These are phyloP conservation scores for Apostasia ramifera DNA, from an alignment of 106 monocot species.

Conservation along the genomic window DNA sequence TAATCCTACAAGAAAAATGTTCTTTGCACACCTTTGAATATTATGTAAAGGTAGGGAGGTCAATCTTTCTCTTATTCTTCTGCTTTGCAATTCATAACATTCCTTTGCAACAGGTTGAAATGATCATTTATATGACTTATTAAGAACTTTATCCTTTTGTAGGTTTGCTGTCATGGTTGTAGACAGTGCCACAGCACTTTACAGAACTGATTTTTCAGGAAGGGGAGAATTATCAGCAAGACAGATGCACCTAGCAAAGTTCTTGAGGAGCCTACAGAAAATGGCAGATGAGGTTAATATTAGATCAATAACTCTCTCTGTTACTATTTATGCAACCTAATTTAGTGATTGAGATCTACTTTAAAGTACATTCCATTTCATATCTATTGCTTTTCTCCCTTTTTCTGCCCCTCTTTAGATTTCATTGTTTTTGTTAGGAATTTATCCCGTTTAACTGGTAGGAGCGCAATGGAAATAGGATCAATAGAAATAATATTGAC, in stretches of 20 bases:
- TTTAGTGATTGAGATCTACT: neutral
- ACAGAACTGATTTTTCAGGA: constrained; percentile 74
- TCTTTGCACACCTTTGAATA: neutral
- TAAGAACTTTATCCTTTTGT: neutral
- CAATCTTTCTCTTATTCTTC: too few species aligned
- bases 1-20: neutral
- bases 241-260: constrained; percentile 73
- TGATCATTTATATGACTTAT: neutral
- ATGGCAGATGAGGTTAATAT: constrained; percentile 52
- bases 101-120: too few species aligned
- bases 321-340: neutral
- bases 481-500: too few species aligned
- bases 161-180: constrained; percentile 83
- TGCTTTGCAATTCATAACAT: too few species aligned
- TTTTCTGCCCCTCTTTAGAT: neutral
- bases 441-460: too few species aligned
- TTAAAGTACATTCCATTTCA: neutral
- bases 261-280: constrained; percentile 56
- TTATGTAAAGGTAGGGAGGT: neutral
- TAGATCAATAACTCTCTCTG: neutral
- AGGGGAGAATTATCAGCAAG: constrained; percentile 74
- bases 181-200: constrained; percentile 71
- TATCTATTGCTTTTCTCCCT: neutral
- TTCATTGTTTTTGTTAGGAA: neutral
- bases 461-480: too few species aligned